A percentile compares a stretch with the other conserved stretches of the same genome.
Evolutionary conservation across 2,329 filamentous ascomycete genomes (phyloP).

Genomic region (Cladosporium sp.): DNA sequence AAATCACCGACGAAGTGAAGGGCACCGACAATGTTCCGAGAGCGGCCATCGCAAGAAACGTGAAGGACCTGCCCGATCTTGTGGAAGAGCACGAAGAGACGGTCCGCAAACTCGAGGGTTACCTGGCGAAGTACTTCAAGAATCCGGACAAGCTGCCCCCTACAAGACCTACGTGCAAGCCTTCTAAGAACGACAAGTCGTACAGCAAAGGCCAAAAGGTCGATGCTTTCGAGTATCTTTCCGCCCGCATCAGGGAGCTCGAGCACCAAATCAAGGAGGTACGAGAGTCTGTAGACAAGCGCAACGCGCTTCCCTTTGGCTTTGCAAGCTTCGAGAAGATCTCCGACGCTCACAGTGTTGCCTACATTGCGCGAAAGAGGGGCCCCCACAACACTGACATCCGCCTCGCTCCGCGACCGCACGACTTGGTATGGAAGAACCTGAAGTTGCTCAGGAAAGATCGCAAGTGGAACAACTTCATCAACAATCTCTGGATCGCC

Average conservation of each 20-base stretch:
- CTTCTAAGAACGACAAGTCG: conserved; percentile 70
- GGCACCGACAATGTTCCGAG: conserved; percentile 72
- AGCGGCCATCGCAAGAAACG: conserved; percentile 81
- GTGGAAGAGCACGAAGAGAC: conserved; percentile 76
- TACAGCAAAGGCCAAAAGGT: conserved; percentile 67
- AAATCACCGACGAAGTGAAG: conserved; percentile 73
- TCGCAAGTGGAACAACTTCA: conserved; percentile 64
- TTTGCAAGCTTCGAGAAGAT: conserved; percentile 93
- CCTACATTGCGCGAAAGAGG: conserved; percentile 73
- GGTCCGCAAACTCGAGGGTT: conserved; percentile 74
- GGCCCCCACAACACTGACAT: conserved; percentile 73
- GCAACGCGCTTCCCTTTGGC: conserved; percentile 83
- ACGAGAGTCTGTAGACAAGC: conserved; percentile 73
- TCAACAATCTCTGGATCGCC: conserved; percentile 79
- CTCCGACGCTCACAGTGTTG: conserved; percentile 78
- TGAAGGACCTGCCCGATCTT: conserved; percentile 78
- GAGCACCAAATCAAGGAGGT: conserved; percentile 81
- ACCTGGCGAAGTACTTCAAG: conserved; percentile 84
- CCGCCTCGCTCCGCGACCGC: conserved; percentile 73
- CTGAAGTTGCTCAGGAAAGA: conserved; percentile 64
- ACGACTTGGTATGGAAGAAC: conserved; percentile 95
- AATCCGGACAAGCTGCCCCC: conserved; percentile 74
- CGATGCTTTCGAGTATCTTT: conserved; percentile 91
- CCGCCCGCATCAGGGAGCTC: conserved; percentile 72
- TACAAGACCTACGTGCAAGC: conserved; percentile 69